Percentiles rank a stretch among this genome's conserved stretches.
These are phyloP conservation scores for Dorcoceras hygrometricum DNA, from an alignment of 257 asterid species.

Conservation along the genomic window DNA sequence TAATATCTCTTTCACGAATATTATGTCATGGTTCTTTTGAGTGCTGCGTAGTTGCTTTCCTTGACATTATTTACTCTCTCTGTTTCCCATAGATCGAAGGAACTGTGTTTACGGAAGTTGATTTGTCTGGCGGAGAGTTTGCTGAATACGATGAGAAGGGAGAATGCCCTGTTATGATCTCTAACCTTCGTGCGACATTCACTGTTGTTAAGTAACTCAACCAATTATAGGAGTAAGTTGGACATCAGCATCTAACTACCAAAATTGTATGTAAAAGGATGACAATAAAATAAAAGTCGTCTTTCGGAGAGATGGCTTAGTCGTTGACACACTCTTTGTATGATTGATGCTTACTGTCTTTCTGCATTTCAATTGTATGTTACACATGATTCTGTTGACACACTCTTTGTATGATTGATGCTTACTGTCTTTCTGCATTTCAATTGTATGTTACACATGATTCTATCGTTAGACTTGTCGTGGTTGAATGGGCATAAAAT, in stretches of 20 bases:
- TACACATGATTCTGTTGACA: neutral
- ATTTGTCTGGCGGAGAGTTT: conserved; percentile 72
- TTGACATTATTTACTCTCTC: neutral
- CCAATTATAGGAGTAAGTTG: neutral
- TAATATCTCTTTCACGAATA: neutral
- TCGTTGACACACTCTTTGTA: too few species aligned
- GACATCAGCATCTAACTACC: neutral
- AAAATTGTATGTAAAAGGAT: neutral
- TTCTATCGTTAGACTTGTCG: neutral
- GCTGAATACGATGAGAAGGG: conserved; percentile 93
- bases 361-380: neutral
- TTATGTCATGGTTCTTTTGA: neutral
- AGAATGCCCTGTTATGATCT: conserved; percentile 82
- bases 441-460: neutral
- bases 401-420: neutral
- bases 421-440: neutral
- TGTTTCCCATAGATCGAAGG: conserved; percentile 56
- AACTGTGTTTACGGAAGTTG: conserved; percentile 60
- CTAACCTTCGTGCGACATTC: conserved; percentile 65
- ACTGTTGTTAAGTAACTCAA: conserved; percentile 47
- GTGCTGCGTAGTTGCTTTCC: neutral
- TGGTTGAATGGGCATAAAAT: neutral
- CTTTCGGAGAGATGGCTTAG: too few species aligned
- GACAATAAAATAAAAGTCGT: too few species aligned
- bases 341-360: neutral